These are phyloP conservation scores for Rhizopus microsporus DNA, from an alignment of 371 early-diverging fungal species.

Conservation along the genomic window DNA sequence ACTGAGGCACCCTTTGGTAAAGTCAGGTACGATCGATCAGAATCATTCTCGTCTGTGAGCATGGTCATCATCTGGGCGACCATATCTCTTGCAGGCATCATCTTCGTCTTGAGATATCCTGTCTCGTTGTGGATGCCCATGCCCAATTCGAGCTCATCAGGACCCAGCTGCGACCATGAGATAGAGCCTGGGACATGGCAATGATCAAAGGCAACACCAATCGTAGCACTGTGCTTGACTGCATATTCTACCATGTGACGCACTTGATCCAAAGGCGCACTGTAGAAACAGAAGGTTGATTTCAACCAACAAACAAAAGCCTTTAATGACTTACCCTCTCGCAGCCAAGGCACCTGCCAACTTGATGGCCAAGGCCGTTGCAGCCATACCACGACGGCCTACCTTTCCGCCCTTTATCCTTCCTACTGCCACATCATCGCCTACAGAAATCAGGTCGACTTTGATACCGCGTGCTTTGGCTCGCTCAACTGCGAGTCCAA, in stretches of 20 bases:
- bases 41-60: conserved; percentile 52
- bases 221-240: conserved; percentile 64
- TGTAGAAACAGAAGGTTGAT: conserved; percentile 5
- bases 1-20: conserved; percentile 31
- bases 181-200: conserved; percentile 71
- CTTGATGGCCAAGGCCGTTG: conserved; percentile 79
- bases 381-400: conserved; percentile 82
- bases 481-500: conserved; percentile 80
- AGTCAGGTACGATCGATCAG: conserved; percentile 46
- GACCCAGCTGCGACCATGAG: conserved; percentile 20
- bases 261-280: conserved; percentile 62
- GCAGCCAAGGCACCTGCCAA: conserved; percentile 72
- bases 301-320: neutral
- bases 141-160: conserved; percentile 70
- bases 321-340: conserved; percentile 36
- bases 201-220: conserved; percentile 77
- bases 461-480: conserved; percentile 70
- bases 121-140: conserved; percentile 82
- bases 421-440: conserved; percentile 79
- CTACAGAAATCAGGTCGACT: conserved; percentile 74
- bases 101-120: conserved; percentile 57
- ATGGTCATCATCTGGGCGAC: conserved; percentile 56
- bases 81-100: conserved; percentile 53
- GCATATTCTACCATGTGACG: conserved; percentile 53
- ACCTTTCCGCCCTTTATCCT: conserved; percentile 62